Conservation (phyloP, 2,329 filamentous ascomycete genomes). For the Ophiognomonia clavigignenti-juglandacearum region DNA sequence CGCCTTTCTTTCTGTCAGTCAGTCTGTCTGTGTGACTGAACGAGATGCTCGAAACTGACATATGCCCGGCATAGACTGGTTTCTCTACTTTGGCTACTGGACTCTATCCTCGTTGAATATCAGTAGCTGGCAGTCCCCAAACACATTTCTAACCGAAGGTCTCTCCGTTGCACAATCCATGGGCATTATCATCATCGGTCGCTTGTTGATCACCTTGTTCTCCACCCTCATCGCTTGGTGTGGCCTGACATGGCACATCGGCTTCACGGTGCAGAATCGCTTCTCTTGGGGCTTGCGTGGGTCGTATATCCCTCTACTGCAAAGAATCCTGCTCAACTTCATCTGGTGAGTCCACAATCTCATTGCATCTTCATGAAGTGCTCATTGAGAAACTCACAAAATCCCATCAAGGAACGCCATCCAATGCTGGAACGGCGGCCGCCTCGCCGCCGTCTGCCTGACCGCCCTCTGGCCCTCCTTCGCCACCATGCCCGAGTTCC, state of each 20-base stretch:
- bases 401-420: not conserved
- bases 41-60: not conserved
- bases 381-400: not conserved
- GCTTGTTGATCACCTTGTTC: slow-evolving; percentile 36
- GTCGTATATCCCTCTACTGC: slow-evolving; percentile 42
- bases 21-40: not conserved
- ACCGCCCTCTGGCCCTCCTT: slow-evolving; percentile 43
- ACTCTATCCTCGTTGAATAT: slow-evolving; percentile 33
- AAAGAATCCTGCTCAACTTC: slow-evolving; percentile 44
- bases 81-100: slow-evolving; percentile 15
- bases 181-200: slow-evolving; percentile 39
- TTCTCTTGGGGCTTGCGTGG: slow-evolving; percentile 44
- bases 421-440: slow-evolving; percentile 29
- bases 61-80: slow-evolving; percentile 7
- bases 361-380: slow-evolving; percentile 31
- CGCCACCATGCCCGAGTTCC: slow-evolving; percentile 37
- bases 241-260: slow-evolving; percentile 45
- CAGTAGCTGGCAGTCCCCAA: slow-evolving; percentile 38
- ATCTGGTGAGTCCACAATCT: slow-evolving; percentile 36
- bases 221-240: slow-evolving; percentile 41
- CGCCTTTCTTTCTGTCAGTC: not conserved
- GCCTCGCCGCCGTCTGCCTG: slow-evolving; percentile 30
- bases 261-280: slow-evolving; percentile 44
- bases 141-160: slow-evolving; percentile 40
- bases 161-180: slow-evolving; percentile 40